Evolutionary conservation across 2,329 filamentous ascomycete species (phyloP).

Genomic region (Botryotinia convoluta): DNA sequence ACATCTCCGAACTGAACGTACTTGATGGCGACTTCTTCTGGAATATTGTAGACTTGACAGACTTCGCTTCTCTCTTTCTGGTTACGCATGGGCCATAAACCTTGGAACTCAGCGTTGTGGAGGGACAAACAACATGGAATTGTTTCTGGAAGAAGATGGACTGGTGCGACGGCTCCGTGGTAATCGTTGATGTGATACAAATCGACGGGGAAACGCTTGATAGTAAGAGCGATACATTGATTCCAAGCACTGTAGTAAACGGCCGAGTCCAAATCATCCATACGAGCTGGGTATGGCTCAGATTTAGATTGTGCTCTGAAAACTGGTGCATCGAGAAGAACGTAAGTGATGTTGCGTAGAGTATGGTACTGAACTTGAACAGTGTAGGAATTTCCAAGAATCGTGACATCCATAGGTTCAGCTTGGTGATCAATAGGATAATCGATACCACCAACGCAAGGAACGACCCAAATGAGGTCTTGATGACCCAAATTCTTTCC

Average conservation of each 20-base stretch:
- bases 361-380: slow-evolving; percentile 63
- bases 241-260: slow-evolving; percentile 72
- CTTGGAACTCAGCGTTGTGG: slow-evolving; percentile 69
- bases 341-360: slow-evolving; percentile 64
- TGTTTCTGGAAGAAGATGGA: slow-evolving; percentile 60
- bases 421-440: slow-evolving; percentile 59
- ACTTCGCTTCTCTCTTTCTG: slow-evolving; percentile 61
- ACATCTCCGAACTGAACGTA: slow-evolving; percentile 68
- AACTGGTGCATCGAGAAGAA: slow-evolving; percentile 57
- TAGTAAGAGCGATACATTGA: slow-evolving; percentile 62
- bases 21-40: slow-evolving; percentile 52
- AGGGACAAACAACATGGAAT: slow-evolving; percentile 62
- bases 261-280: slow-evolving; percentile 67
- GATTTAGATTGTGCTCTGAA: slow-evolving; percentile 62
- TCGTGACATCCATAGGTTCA: slow-evolving; percentile 60
- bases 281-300: slow-evolving; percentile 64
- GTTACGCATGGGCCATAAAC: slow-evolving; percentile 65
- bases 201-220: slow-evolving; percentile 60
- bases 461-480: slow-evolving; percentile 64
- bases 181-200: slow-evolving; percentile 68
- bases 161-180: slow-evolving; percentile 60
- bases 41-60: slow-evolving; percentile 62
- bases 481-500: slow-evolving; percentile 62
- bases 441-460: slow-evolving; percentile 60
- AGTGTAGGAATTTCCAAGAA: slow-evolving; percentile 59